A percentile compares a stretch with the other conserved stretches of the same genome.
Evolutionary conservation across 2,329 filamentous ascomycete species (phyloP).

Genomic region (Elsinoe necatrix): DNA sequence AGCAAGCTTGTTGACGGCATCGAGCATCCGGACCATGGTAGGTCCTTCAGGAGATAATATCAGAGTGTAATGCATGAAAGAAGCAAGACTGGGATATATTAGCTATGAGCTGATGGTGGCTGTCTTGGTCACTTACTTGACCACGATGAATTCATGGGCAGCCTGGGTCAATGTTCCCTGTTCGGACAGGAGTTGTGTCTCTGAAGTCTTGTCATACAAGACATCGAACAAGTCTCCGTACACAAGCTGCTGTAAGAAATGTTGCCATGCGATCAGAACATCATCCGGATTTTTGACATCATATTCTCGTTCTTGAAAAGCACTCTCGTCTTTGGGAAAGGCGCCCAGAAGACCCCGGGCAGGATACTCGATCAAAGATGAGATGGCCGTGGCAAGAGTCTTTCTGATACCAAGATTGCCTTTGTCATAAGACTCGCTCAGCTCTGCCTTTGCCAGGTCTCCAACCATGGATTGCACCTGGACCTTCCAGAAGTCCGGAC

Average conservation of each 20-base stretch:
- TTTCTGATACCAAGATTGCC: slow-evolving; percentile 65
- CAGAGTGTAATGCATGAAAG: slow-evolving; percentile 64
- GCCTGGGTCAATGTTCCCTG: slow-evolving; percentile 55
- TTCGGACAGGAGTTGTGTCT: slow-evolving; percentile 54
- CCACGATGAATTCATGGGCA: slow-evolving; percentile 57
- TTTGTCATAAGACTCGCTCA: slow-evolving; percentile 78
- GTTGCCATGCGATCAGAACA: slow-evolving; percentile 56
- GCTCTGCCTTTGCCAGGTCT: slow-evolving; percentile 56
- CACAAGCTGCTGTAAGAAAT: slow-evolving; percentile 56
- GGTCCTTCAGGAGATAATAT: slow-evolving; percentile 67
- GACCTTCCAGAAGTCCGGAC: slow-evolving; percentile 56
- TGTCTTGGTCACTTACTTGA: slow-evolving; percentile 46
- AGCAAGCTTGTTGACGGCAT: slow-evolving; percentile 58
- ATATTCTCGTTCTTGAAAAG: slow-evolving; percentile 39
- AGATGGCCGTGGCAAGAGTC: slow-evolving; percentile 63
- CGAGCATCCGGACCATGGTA: slow-evolving; percentile 61
- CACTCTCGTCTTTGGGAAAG: slow-evolving; percentile 35
- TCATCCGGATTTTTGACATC: slow-evolving; percentile 52
- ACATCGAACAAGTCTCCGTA: slow-evolving; percentile 61
- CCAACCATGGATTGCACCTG: slow-evolving; percentile 52
- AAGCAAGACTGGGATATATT: slow-evolving; percentile 51
- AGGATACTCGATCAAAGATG: slow-evolving; percentile 60
- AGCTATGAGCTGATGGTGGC: not conserved
- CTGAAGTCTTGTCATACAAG: slow-evolving; percentile 52
- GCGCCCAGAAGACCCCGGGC: slow-evolving; percentile 59